These are phyloP conservation scores for Camellia japonica DNA, from an alignment of 148 eudicot species.

Conservation along the genomic window DNA sequence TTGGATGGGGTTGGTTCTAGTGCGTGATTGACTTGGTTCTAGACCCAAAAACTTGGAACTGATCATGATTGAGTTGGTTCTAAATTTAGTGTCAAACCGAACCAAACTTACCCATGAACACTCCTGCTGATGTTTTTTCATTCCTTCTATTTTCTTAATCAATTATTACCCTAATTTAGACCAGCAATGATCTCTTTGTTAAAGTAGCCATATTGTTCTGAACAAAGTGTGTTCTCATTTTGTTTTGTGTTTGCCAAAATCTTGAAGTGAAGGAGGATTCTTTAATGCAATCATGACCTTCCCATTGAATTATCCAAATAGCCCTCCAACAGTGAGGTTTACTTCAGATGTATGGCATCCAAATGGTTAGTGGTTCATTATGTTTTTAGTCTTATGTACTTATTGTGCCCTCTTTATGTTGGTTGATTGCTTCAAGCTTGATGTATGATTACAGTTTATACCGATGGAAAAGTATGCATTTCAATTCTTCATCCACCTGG, in stretches of 20 bases:
- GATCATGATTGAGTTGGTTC: too few relatives aligned
- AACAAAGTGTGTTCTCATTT: not conserved
- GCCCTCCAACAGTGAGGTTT: constrained; percentile 80
- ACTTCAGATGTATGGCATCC: constrained; percentile 92
- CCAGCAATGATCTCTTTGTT: not conserved
- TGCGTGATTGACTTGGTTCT: too few relatives aligned
- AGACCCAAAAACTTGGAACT: too few relatives aligned
- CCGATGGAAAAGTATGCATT: constrained; percentile 92
- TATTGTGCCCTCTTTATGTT: not conserved
- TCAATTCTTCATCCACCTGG: constrained; percentile 99
- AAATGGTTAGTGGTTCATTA: constrained; percentile 51
- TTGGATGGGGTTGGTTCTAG: too few relatives aligned
- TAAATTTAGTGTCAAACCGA: too few relatives aligned
- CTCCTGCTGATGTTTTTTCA: not conserved
- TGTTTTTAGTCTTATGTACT: not conserved
- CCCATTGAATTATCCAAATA: constrained; percentile 71
- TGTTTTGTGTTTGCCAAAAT: constrained; percentile 2
- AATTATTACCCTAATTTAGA: not conserved
- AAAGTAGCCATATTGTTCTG: not conserved
- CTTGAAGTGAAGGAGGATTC: constrained; percentile 84
- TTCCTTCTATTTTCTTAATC: not conserved
- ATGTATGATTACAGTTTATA: constrained; percentile 54
- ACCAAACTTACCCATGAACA: too few relatives aligned
- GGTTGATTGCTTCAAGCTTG: not conserved
- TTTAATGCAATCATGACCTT: constrained; percentile 81